Conservation (phyloP, 176 grass and related monocot genomes). For the Avena atlantica region DNA sequence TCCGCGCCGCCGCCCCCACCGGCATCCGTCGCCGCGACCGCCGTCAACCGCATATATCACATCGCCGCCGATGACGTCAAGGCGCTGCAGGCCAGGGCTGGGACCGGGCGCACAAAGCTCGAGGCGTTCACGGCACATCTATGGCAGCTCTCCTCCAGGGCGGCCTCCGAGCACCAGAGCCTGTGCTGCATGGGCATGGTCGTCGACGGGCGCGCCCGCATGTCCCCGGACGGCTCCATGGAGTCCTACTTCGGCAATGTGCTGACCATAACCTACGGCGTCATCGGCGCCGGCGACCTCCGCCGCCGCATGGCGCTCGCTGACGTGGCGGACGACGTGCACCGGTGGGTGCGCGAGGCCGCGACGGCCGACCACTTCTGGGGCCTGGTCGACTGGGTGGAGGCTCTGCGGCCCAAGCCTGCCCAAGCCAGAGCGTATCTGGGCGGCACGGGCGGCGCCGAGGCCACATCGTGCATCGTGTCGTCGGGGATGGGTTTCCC, state of each 20-base stretch:
- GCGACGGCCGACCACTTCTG: constrained; percentile 12
- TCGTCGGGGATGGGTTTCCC: constrained; percentile 27
- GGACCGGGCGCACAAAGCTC: constrained; percentile 51
- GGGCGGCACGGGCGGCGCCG: background rate
- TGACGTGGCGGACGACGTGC: constrained; percentile 60
- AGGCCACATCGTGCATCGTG: constrained; percentile 7
- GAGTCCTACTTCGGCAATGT: constrained; percentile 71
- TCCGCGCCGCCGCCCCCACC: constrained; percentile 14
- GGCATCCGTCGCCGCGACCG: background rate
- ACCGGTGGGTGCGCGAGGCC: constrained; percentile 19
- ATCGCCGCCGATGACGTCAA: constrained; percentile 48
- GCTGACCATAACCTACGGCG: constrained; percentile 69
- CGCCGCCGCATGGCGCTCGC: constrained; percentile 28
- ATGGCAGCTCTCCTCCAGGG: constrained; percentile 59
- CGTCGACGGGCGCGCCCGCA: constrained; percentile 63
- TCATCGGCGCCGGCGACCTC: constrained; percentile 15
- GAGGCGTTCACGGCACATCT: constrained; percentile 76
- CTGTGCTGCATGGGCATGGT: constrained; percentile 76
- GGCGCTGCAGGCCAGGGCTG: constrained; percentile 36
- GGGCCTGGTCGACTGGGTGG: constrained; percentile 20
- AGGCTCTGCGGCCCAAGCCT: constrained; percentile 15
- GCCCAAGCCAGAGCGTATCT: constrained; percentile 8
- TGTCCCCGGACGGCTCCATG: constrained; percentile 45
- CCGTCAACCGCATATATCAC: constrained; percentile 73
- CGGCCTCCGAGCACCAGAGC: constrained; percentile 8